Base-by-base conservation (phyloP, 345 rosid genomes). In the Euphorbia peplus region DNA sequence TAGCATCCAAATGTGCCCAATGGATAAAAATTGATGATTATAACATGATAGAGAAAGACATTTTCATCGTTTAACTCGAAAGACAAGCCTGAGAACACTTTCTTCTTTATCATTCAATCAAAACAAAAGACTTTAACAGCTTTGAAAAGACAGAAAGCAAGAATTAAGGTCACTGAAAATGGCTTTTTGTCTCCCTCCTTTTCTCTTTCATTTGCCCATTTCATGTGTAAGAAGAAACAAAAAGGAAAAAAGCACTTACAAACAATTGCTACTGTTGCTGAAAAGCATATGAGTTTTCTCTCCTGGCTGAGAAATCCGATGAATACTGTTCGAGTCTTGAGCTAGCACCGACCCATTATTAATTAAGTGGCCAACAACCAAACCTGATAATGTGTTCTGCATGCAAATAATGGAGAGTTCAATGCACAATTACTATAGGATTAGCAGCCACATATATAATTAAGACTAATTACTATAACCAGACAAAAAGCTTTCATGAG, bases 361-460 rank as follows among this genome's bases (percentile, higher is more conserved):
- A 29, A 15, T 50, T 71, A 59, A 85, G 88, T 87, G 89, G 88
- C 84, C 78, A 87, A 83, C 88, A 87, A 60, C 82, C 78, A 54
- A 77, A 74, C 83, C 85, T 71, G 61, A 78, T 75, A 69, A 72
- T 71, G 63, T 71, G 84, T 73, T 58, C 79, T 35, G 70, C 30
- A 26, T 39, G 42, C 42, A 39, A 67, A 73, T 67, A 67, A 78
- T 78, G 70, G 73, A 66, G 63, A 37, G 73, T 66, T 24, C 37
- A 72, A 74, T 67, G 15, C 76, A 72, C 59, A 25, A 68, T n/a
- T n/a, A n/a, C n/a, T 41, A 11, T 42, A 70, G 26, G 69, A 70
- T 57, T 24, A 53, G 51, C 35, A 60, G 37, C 62, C 53, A 39
- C 28, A 70, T 64, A 52, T 25, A 70, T 64, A 52, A 64, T 64